Percentiles rank a stretch among this genome's conserved stretches.
Conservation (phyloP, 352 stramenopile species). For the Sclerospora graminicola region DNA sequence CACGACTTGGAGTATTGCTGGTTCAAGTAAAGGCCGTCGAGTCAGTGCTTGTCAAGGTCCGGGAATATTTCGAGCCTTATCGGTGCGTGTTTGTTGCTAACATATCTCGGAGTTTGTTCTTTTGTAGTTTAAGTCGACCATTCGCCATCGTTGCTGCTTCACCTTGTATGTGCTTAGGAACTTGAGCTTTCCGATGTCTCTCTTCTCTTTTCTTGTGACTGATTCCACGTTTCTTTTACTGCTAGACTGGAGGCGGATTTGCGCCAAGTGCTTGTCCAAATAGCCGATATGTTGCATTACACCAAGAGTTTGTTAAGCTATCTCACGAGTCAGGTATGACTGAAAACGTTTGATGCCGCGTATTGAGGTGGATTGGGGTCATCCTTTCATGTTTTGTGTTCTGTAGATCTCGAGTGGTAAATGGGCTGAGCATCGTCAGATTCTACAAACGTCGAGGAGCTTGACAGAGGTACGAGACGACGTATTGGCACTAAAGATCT, state of each 20-base stretch:
- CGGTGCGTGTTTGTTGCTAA: constrained; percentile 1
- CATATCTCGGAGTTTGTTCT: background rate
- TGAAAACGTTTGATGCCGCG: constrained; percentile 10
- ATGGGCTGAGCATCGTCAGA: constrained; percentile 14
- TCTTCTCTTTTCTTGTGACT: too few relatives aligned
- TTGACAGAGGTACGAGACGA: constrained; percentile 20
- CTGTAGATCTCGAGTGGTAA: constrained; percentile 18
- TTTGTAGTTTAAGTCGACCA: constrained; percentile 42
- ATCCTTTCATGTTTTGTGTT: too few relatives aligned
- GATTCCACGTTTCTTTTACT: too few relatives aligned
- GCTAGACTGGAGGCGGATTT: too few relatives aligned
- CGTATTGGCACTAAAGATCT: too few relatives aligned
- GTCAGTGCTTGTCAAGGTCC: constrained; percentile 42
- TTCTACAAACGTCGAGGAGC: constrained; percentile 12
- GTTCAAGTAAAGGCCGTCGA: constrained; percentile 62
- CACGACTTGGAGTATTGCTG: constrained; percentile 36
- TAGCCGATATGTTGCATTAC: constrained; percentile 72
- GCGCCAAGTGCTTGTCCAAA: constrained; percentile 24
- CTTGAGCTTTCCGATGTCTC: background rate
- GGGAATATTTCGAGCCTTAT: background rate
- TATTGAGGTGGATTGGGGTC: too few relatives aligned
- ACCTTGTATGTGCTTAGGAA: constrained; percentile 21
- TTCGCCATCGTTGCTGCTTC: constrained; percentile 43
- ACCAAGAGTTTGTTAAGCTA: constrained; percentile 58
- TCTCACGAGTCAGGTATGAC: constrained; percentile 53